Base-by-base conservation (phyloP, 768 basidiomycete genomes). In the Paxillus ammoniavirescens region DNA sequence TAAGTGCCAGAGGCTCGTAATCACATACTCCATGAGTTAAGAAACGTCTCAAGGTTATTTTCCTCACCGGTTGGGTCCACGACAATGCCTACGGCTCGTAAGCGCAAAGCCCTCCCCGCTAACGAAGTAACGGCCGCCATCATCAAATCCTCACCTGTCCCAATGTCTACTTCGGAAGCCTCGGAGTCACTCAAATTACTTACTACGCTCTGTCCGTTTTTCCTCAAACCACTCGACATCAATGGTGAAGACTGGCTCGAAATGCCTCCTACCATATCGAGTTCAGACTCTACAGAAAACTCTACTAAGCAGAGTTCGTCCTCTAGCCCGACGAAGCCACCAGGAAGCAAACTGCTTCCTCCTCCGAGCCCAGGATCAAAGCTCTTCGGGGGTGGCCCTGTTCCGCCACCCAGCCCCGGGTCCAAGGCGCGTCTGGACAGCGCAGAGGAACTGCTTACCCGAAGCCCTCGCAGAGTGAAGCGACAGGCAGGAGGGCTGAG, bases 121-220 rank as follows among this genome's bases (percentile, higher is more conserved):
- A 76, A 76, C 31, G 89, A 92, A 63, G 86, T 91, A 31, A 75
- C 76, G 4, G 70, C 80, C 21, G 85, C 89, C 10, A 73, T 93
- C 54, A 70, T 91, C 50, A 91, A 92, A 70, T 91, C 89, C 0
- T 90, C 89, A 0, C 84, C 87, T 1, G 84, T 92, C 6, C 89
- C 91, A 8, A 82, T 91, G 56, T 92, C 90, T 17, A 70, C 76
- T 26, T 84, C 86, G 9, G 91, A 93, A 69, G 89, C 91, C 2
- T 80, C 77, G 43, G 89, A 92, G 63, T 91, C 89, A 2, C 66
- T 93, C 43, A 71, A 72, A 23, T 75, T 93, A 67, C 76, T 93
- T 47, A 74, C 78, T 15, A 76, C 77, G 40, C 72, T 91, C 12
- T 92, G 91, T 62, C 89, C 91, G 2, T 93, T 92, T 73, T 93